Conservation (phyloP, 768 basidiomycete species). For the Amanita rimosa region DNA sequence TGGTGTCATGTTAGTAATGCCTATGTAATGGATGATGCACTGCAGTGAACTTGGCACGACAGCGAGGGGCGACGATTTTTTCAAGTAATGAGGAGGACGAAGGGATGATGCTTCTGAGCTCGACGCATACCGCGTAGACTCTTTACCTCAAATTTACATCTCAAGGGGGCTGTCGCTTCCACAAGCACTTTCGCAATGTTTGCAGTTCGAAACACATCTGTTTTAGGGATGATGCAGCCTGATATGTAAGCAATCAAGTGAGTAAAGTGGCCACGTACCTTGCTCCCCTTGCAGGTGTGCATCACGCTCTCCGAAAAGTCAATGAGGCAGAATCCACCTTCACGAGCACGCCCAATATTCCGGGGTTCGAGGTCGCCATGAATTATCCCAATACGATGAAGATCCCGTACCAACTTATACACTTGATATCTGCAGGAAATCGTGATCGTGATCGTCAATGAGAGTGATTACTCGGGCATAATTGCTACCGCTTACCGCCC, state of each 20-base stretch:
- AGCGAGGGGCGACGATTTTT: too few species aligned
- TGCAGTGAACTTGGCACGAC: too few species aligned
- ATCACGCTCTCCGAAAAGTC: too few species aligned
- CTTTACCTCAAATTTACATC: too few species aligned
- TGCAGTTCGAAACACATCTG: constrained; percentile 11
- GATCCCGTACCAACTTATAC: constrained; percentile 11
- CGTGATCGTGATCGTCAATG: constrained; percentile 10
- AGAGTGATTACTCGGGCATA: not conserved
- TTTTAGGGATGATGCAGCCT: constrained; percentile 6
- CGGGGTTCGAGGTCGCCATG: constrained; percentile 13
- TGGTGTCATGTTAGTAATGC: too few species aligned
- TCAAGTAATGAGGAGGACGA: too few species aligned
- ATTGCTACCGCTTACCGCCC: constrained; percentile 11
- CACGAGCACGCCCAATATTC: constrained; percentile 11
- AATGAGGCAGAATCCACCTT: constrained; percentile 10
- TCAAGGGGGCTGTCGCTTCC: constrained; percentile 9
- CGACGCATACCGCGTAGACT: too few species aligned
- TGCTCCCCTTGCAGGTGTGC: constrained; percentile 9
- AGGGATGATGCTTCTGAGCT: too few species aligned
- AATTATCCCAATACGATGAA: constrained; percentile 11
- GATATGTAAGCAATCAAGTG: too few species aligned
- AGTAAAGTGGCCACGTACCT: constrained; percentile 4
- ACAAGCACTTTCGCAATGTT: constrained; percentile 13
- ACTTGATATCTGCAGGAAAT: too few species aligned
- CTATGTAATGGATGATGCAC: too few species aligned